These are phyloP conservation scores for Colletotrichum truncatum DNA, from an alignment of 2,329 filamentous ascomycete genomes.

Conservation along the genomic window DNA sequence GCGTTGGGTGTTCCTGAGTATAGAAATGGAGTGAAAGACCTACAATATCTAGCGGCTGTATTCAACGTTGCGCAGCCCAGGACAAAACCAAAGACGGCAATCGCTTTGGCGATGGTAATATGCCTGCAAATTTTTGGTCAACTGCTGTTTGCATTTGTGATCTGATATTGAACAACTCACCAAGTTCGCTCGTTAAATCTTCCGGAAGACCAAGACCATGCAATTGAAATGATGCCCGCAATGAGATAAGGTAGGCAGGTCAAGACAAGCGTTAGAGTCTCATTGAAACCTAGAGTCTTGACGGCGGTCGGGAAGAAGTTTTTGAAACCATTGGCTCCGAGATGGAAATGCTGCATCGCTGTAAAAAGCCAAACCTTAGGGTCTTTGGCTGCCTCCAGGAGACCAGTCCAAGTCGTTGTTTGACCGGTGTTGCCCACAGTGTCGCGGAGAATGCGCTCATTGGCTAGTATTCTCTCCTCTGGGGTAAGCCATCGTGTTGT, in stretches of 20 bases:
- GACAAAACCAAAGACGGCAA: slow-evolving; percentile 27
- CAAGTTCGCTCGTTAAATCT: slow-evolving; percentile 25
- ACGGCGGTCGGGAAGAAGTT: slow-evolving; percentile 39
- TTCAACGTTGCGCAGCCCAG: slow-evolving; percentile 40
- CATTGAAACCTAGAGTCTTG: slow-evolving; percentile 47
- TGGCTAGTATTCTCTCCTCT: slow-evolving; percentile 50
- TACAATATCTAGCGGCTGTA: slow-evolving; percentile 36
- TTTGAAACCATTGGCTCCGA: slow-evolving; percentile 40
- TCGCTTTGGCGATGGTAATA: slow-evolving; percentile 20
- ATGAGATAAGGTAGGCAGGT: slow-evolving; percentile 53
- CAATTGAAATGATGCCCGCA: slow-evolving; percentile 48
- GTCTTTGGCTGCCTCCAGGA: slow-evolving; percentile 51
- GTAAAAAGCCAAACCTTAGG: slow-evolving; percentile 55
- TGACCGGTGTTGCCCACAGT: slow-evolving; percentile 36
- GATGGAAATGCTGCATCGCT: slow-evolving; percentile 57
- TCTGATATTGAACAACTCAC: neutral
- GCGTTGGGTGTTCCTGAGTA: no score
- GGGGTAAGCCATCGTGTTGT: slow-evolving; percentile 45
- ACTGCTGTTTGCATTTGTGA: neutral
- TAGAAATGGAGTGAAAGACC: neutral
- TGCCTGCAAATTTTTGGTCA: neutral
- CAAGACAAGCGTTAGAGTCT: slow-evolving; percentile 52
- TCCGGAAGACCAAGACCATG: slow-evolving; percentile 38
- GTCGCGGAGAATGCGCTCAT: slow-evolving; percentile 44
- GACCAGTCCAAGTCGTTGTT: slow-evolving; percentile 45